Evolutionary conservation across 257 asterid species (phyloP), one percentile per base, ranked within the genome.

Genomic region (Thymus quinquecostatus): DNA sequence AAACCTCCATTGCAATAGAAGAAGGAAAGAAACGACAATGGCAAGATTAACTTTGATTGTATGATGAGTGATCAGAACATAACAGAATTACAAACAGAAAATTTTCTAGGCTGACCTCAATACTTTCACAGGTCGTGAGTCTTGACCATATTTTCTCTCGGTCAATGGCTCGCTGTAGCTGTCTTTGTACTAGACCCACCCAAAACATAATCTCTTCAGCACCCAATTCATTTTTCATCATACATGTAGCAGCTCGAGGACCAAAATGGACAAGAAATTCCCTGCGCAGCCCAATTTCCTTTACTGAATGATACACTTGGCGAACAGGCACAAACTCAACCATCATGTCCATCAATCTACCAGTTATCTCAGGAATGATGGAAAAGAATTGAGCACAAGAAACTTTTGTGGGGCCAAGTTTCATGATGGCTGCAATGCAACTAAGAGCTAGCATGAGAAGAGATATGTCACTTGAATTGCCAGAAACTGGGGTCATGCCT

Each of bases 141-240:
- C 96, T 89, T 76, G 97, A 92, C 98, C 99, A 95, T 79, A 95
- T 95, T 84, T 92, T 88, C 89, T 95, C 99, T 77, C 97, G 88
- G 49, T 87, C 95, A 64, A 92, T 86, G 79, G 99, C 97, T 85
- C 79, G 85, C 78, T 79, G 96, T 72, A 92, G 85, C 87, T 87
- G 91, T 74, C 84, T 92, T 81, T 95, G 97, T 72, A 89, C 82
- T 68, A 95, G 86, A 77, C 80, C 82, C 73, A 95, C 98, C 99
- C 99, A 95, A 76, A 92, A 92, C 64, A 82, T 65, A 74, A 88
- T 87, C 84, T 95, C 98, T 49, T 95, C 99, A 69, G 84, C 78
- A 58, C 86, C 86, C 69, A 76, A 72, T 73, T 88, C 98, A 80
- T 79, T 83, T 62, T 80, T 80, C 64, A 77, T 77, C 80, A 86